phyloP scores from a whole-genome alignment of 2,329 filamentous ascomycete species.

The Didymella lethalis region DNA sequence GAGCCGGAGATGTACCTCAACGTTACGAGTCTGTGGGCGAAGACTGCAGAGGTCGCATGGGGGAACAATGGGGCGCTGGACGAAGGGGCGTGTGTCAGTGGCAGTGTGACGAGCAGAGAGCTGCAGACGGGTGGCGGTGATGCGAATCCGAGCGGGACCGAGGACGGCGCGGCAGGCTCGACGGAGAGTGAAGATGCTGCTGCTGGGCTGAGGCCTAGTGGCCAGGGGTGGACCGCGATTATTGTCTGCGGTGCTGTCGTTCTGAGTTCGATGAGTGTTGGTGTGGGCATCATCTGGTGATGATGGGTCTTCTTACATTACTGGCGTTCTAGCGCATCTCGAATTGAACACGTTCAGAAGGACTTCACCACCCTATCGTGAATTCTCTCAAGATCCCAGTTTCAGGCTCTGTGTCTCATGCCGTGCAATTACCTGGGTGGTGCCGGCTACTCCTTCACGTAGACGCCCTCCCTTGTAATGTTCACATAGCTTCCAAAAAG shows the following conservation, averaged over 20 bases:
- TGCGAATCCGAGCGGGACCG: slow-evolving; percentile 28
- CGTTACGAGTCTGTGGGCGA: slow-evolving; percentile 62
- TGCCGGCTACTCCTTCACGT: too few relatives aligned
- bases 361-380: too few relatives aligned
- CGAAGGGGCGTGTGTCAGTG: slow-evolving; percentile 38
- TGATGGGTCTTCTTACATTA: not conserved
- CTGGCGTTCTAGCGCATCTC: not conserved
- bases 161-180: slow-evolving; percentile 14
- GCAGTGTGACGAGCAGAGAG: slow-evolving; percentile 39
- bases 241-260: slow-evolving; percentile 25
- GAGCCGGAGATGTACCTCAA: slow-evolving; percentile 63
- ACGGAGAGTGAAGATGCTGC: slow-evolving; percentile 29
- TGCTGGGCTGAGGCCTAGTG: slow-evolving; percentile 19
- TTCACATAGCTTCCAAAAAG: too few relatives aligned
- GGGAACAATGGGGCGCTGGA: slow-evolving; percentile 40
- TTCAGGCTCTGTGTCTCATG: too few relatives aligned
- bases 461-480: too few relatives aligned
- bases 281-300: slow-evolving; percentile 16
- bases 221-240: slow-evolving; percentile 20
- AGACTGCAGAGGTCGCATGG: slow-evolving; percentile 42
- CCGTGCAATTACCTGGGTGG: too few relatives aligned
- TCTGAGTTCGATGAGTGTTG: slow-evolving; percentile 14
- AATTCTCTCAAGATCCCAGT: too few relatives aligned
- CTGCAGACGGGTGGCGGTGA: slow-evolving; percentile 39
- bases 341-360: not conserved